phyloP scores from a whole-genome alignment of 345 rosid species.

The Gossypium turneri region DNA sequence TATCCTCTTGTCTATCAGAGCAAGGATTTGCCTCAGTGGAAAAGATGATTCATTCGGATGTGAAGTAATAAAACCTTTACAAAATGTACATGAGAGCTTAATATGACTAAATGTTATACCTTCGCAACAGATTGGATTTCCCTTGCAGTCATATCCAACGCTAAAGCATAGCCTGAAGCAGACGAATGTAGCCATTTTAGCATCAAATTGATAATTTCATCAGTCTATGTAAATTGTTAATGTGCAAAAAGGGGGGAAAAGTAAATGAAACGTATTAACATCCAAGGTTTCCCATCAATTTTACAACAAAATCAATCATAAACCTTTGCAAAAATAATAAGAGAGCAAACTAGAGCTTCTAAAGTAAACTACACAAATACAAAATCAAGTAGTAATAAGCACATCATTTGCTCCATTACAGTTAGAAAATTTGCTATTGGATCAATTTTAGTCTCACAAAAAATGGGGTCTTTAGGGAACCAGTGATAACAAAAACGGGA shows the following conservation, averaged over 20 bases:
- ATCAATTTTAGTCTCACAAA: neutral
- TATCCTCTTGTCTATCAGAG: too few species aligned
- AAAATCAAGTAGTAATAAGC: neutral
- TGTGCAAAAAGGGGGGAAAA: neutral
- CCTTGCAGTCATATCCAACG: conserved; percentile 90
- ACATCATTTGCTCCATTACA: neutral
- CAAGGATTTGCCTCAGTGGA: too few species aligned
- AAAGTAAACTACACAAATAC: neutral
- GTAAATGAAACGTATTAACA: neutral
- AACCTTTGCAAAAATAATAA: neutral
- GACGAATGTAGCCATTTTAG: conserved; percentile 5
- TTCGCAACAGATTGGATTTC: conserved; percentile 83
- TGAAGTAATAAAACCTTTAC: too few species aligned
- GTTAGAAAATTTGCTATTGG: neutral
- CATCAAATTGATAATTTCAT: conserved; percentile 2
- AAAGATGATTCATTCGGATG: too few species aligned
- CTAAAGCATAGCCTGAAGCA: conserved; percentile 76
- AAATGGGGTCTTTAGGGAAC: neutral
- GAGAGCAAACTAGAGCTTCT: neutral
- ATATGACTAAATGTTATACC: conserved; percentile 35
- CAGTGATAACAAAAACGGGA: too few species aligned
- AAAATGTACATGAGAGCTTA: neutral
- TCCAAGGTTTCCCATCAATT: neutral
- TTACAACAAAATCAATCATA: conserved; percentile 3
- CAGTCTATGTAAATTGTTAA: neutral